These are phyloP conservation scores for Chytriomyces hyalinus DNA, from an alignment of 192 early-diverging fungal genomes.

Conservation along the genomic window DNA sequence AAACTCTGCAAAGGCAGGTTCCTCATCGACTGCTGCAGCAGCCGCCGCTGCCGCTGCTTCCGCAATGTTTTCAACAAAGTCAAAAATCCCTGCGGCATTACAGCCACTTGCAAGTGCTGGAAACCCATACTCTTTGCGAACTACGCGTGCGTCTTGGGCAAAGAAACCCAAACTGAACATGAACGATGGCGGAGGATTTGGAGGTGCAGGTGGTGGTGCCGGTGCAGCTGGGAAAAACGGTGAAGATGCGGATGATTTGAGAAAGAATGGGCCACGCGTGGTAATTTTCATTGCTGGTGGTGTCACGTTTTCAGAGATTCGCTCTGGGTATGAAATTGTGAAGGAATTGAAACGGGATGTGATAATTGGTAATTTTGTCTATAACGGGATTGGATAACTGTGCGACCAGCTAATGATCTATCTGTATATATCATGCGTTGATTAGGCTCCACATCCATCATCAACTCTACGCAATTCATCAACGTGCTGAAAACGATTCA, in stretches of 20 bases:
- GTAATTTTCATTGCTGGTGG: constrained; percentile 85
- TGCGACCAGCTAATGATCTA: background rate
- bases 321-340: constrained; percentile 70
- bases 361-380: constrained; percentile 60
- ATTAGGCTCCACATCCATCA: constrained; percentile 74
- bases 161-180: constrained; percentile 26
- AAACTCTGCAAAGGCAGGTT: constrained; percentile 22
- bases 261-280: constrained; percentile 62
- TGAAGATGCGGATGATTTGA: constrained; percentile 43
- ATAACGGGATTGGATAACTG: background rate
- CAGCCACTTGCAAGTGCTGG: constrained; percentile 34
- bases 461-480: constrained; percentile 72
- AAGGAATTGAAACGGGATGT: constrained; percentile 70
- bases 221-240: background rate
- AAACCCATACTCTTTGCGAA: constrained; percentile 55
- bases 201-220: background rate
- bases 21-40: constrained; percentile 10
- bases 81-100: constrained; percentile 41
- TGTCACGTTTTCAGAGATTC: constrained; percentile 77
- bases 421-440: background rate
- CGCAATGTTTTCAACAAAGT: background rate
- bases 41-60: too few relatives aligned
- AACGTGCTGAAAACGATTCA: constrained; percentile 68
- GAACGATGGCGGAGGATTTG: background rate
- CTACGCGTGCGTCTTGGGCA: constrained; percentile 57